Base-by-base conservation (phyloP, 1,284 basidiomycete species). In the Athelia sp. region DNA sequence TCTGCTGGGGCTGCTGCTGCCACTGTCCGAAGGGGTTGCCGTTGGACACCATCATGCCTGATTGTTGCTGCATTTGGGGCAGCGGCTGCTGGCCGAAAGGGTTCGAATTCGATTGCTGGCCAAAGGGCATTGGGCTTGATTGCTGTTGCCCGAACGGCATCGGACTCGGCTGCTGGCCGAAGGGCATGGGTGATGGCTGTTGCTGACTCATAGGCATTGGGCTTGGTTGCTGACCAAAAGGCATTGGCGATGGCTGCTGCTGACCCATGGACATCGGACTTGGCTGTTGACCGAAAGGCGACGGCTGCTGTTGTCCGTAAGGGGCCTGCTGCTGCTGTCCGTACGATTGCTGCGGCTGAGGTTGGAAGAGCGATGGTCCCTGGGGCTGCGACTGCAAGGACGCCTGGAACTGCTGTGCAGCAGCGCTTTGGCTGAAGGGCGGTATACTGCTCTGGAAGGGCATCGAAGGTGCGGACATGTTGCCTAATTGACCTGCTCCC, bases 31-130 rank as follows among this genome's bases (percentile, higher is more conserved):
- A 47, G 17, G 50, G 21, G 23, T 42, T 43, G 19, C 43, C 40
- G 23, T 45, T 38, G 24, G 48, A 50, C 36, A 40, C 9, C 36
- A 40, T 40, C 36, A 29, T 29, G 6, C 17, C 15, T 4, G 32
- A 29, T 15, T 46, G 45, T 24, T 46, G 45, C 23, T 29, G 45
- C 18, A 17, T n/a, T 8, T 31, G 23, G 13, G 45, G 45, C 32
- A 24, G 32, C 4, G 45, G 45, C 24, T 60, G 55, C 19, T n/a
- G n/a, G n/a, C n/a, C n/a, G n/a, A 45, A 42, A n/a, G n/a, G n/a
- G 18, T 38, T 43, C 36, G n/a, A n/a, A n/a, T n/a, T n/a, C n/a
- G n/a, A n/a, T n/a, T 48, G 46, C 42, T 51, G 50, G 42, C 47
- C 32, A 23, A 53, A 54, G 15, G 50, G 36, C 1, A 50, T 36